Conservation (phyloP, 192 early-diverging fungal species). For the Podila epigama region DNA sequence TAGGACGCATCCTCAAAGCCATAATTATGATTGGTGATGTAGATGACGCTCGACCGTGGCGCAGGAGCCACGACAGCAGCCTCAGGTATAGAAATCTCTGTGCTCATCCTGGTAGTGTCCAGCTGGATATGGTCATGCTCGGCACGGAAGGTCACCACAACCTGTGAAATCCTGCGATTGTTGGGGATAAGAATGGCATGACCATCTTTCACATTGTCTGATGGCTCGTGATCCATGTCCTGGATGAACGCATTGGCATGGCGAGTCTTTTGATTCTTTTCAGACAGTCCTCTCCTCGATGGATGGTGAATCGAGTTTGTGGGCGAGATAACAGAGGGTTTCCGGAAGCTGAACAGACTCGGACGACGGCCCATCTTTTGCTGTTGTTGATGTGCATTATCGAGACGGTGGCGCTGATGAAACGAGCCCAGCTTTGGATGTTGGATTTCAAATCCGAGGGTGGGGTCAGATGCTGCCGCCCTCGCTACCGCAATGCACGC, state of each 20-base stretch:
- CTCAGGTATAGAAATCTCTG: not conserved
- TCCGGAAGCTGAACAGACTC: constrained; percentile 20
- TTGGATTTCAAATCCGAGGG: constrained; percentile 30
- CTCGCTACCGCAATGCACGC: constrained; percentile 7
- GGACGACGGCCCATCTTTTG: not conserved
- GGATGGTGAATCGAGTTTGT: not conserved
- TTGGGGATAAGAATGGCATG: constrained; percentile 6
- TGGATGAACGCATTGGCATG: not conserved
- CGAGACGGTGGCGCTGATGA: constrained; percentile 16
- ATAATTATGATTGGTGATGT: constrained; percentile 7
- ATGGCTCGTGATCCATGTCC: not conserved
- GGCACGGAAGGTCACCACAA: constrained; percentile 24
- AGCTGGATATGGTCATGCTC: not conserved
- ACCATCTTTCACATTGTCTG: not conserved
- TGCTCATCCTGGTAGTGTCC: not conserved
- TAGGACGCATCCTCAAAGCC: not conserved
- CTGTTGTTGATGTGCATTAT: not conserved
- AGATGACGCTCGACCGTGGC: constrained; percentile 2
- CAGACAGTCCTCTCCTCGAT: not conserved
- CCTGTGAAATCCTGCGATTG: constrained; percentile 21
- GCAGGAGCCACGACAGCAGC: not conserved
- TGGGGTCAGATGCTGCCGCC: not conserved
- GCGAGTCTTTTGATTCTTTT: not conserved
- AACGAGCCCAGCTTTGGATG: constrained; percentile 4
- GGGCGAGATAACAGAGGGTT: constrained; percentile 12